These are phyloP conservation scores for Brachypodium distachyon DNA, from an alignment of 202 grass and related monocot genomes.

Conservation along the genomic window DNA sequence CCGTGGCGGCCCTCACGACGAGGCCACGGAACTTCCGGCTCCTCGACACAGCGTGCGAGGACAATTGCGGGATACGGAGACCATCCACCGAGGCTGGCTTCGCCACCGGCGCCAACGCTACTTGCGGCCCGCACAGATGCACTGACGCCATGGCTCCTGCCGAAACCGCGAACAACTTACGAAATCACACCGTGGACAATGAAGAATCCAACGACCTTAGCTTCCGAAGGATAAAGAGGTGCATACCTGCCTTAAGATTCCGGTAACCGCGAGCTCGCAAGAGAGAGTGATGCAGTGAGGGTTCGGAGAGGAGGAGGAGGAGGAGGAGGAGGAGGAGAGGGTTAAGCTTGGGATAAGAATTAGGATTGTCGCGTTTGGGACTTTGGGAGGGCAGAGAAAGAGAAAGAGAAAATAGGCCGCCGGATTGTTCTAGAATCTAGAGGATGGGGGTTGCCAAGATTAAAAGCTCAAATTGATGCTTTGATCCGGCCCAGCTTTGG, in stretches of 20 bases:
- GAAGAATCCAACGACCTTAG: not conserved
- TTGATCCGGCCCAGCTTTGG: too few species aligned
- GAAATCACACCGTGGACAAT: not conserved
- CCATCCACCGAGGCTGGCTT: conserved; percentile 22
- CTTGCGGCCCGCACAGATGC: conserved; percentile 34
- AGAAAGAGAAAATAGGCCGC: not conserved
- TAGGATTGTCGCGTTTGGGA: not conserved
- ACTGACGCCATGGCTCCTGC: conserved; percentile 46
- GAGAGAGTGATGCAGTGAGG: not conserved
- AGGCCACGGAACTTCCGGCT: conserved; percentile 29
- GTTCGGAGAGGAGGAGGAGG: not conserved
- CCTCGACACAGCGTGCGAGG: conserved; percentile 4
- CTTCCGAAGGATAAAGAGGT: not conserved
- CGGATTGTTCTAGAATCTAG: conserved; percentile 36
- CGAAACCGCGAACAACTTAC: not conserved
- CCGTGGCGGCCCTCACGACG: conserved; percentile 56
- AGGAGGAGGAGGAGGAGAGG: not conserved
- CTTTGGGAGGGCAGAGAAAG: too few species aligned
- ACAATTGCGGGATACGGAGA: conserved; percentile 5
- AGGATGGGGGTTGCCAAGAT: not conserved
- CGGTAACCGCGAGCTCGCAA: not conserved
- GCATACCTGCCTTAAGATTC: not conserved
- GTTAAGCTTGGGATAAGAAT: conserved; percentile 26
- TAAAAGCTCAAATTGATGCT: too few species aligned
- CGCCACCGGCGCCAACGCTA: conserved; percentile 14